Evolutionary conservation across 768 basidiomycete genomes (phyloP).

Genomic region (Tephrocybe sp.): DNA sequence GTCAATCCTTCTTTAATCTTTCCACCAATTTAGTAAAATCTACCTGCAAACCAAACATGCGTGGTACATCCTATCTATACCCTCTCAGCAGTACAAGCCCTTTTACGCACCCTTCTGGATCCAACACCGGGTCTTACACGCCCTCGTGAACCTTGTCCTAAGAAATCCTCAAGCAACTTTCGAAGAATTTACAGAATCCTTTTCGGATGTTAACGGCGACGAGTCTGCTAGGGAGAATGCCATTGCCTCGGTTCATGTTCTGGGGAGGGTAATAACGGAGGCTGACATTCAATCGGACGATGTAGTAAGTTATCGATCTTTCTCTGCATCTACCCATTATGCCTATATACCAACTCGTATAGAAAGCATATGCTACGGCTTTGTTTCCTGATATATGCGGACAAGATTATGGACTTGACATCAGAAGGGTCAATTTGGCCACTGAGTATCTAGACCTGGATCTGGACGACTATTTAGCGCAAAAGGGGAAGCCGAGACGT

Average conservation of each 20-base stretch:
- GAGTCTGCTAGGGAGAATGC: slow-evolving; percentile 19
- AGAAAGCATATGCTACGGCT: slow-evolving; percentile 46
- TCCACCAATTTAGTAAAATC: slow-evolving; percentile 44
- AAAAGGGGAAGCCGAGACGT: slow-evolving; percentile 22
- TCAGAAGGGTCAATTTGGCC: not conserved
- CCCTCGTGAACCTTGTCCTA: slow-evolving; percentile 40
- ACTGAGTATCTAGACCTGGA: slow-evolving; percentile 7
- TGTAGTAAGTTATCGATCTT: slow-evolving; percentile 36
- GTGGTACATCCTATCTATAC: slow-evolving; percentile 68
- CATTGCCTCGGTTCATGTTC: slow-evolving; percentile 28
- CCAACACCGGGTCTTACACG: slow-evolving; percentile 48
- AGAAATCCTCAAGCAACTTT: slow-evolving; percentile 35
- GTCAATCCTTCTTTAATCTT: slow-evolving; percentile 13
- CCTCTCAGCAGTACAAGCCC: slow-evolving; percentile 43
- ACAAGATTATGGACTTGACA: slow-evolving; percentile 5
- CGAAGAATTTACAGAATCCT: slow-evolving; percentile 34
- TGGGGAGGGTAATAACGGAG: slow-evolving; percentile 43
- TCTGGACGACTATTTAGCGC: slow-evolving; percentile 1
- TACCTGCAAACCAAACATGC: slow-evolving; percentile 62
- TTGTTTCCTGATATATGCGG: slow-evolving; percentile 39
- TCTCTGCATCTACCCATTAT: too few species aligned
- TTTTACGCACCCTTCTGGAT: slow-evolving; percentile 50
- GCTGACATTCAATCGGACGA: slow-evolving; percentile 45
- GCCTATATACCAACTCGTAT: too few species aligned
- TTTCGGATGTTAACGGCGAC: slow-evolving; percentile 25